phyloP scores from a whole-genome alignment of 495 filamentous ascomycete species.

The Articulospora tetracladia region DNA sequence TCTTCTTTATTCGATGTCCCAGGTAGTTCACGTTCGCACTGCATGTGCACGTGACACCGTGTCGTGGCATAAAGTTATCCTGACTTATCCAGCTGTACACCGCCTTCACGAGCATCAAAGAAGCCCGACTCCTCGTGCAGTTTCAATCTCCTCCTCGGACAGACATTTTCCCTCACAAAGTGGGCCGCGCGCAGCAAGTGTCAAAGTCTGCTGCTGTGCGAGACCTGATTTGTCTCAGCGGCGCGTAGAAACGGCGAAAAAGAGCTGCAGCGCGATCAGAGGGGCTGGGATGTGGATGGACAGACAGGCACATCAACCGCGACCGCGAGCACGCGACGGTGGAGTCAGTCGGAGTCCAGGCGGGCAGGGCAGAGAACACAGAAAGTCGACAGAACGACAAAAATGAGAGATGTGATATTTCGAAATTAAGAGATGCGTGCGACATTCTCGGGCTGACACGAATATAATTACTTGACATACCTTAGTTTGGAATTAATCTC shows the following conservation, averaged over 20 bases:
- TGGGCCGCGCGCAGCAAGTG: background rate
- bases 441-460: too few species aligned
- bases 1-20: too few species aligned
- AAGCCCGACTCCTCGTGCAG: too few species aligned
- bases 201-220: slow-evolving; percentile 15
- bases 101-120: slow-evolving; percentile 6
- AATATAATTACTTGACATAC: too few species aligned
- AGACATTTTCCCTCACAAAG: background rate
- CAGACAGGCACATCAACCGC: background rate
- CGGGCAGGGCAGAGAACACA: background rate
- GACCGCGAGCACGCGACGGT: slow-evolving; percentile 4
- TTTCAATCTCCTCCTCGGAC: background rate
- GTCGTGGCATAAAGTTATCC: background rate
- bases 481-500: too few species aligned
- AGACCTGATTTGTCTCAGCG: slow-evolving; percentile 24
- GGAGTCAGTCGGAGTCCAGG: background rate
- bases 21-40: too few species aligned
- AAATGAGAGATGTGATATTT: too few species aligned
- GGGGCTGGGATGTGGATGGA: slow-evolving; percentile 17
- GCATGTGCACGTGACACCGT: too few species aligned
- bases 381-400: too few species aligned
- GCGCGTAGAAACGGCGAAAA: slow-evolving; percentile 14
- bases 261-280: background rate
- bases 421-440: too few species aligned
- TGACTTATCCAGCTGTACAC: slow-evolving; percentile 2